Evolutionary conservation across 2,329 filamentous ascomycete genomes (phyloP).

Genomic region (Zarea fungicola): DNA sequence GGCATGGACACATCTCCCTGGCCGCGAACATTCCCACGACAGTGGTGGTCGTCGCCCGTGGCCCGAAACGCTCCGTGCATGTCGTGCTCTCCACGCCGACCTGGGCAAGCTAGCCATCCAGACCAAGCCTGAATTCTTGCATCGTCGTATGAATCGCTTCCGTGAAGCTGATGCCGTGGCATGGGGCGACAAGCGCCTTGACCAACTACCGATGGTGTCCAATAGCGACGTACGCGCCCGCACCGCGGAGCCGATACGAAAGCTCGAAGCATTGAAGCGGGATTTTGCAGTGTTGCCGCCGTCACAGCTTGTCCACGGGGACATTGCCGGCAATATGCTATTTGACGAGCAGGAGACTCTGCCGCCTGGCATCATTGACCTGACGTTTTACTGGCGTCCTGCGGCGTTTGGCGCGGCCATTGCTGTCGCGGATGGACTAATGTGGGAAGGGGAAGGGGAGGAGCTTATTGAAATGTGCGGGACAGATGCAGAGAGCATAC

Average conservation of each 20-base stretch:
- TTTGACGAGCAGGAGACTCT: background rate
- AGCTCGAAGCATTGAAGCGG: background rate
- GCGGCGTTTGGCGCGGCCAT: slow-evolving; percentile 13
- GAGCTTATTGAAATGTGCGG: slow-evolving; percentile 12
- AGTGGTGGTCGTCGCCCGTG: no score
- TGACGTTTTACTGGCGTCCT: slow-evolving; percentile 15
- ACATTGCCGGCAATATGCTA: slow-evolving; percentile 13
- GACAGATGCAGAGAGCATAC: slow-evolving; percentile 3
- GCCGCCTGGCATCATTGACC: slow-evolving; percentile 13
- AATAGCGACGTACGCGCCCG: background rate
- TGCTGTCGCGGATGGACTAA: slow-evolving; percentile 11
- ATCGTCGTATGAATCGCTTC: slow-evolving; percentile 3
- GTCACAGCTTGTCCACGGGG: slow-evolving; percentile 11
- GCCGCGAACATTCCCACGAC: no score
- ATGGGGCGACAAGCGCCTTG: slow-evolving; percentile 7
- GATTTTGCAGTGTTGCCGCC: background rate
- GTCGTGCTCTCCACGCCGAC: background rate
- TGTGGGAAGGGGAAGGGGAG: slow-evolving; percentile 7
- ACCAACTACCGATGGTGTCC: background rate
- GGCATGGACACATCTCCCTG: background rate
- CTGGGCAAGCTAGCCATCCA: background rate
- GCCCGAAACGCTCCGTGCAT: background rate
- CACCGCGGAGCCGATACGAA: background rate
- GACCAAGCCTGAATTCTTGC: slow-evolving; percentile 10
- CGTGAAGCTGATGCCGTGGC: slow-evolving; percentile 12